Evolutionary conservation across 306 rosid genomes (phyloP).

Genomic region (Hippophae gyantsensis): DNA sequence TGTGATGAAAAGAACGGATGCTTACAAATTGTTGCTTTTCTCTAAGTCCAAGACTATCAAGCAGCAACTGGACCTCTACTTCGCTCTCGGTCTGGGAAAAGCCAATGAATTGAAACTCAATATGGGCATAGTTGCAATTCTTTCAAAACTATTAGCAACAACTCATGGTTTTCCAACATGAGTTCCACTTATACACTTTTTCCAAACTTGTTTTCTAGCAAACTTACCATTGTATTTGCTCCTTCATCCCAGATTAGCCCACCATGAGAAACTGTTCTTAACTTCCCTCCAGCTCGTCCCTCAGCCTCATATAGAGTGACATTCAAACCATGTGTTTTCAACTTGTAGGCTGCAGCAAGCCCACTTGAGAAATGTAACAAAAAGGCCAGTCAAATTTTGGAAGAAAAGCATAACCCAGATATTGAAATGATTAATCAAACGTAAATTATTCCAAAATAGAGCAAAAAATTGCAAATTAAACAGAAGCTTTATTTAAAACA

Average conservation of each 20-base stretch:
- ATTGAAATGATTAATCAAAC: neutral
- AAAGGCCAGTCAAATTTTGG: conserved; percentile 6
- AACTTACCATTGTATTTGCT: conserved; percentile 84
- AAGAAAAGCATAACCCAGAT: neutral
- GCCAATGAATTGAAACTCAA: conserved; percentile 10
- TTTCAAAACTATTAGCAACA: conserved; percentile 1
- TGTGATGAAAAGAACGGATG: neutral
- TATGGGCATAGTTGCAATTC: neutral
- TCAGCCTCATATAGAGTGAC: conserved; percentile 79
- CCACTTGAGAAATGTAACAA: conserved; percentile 43
- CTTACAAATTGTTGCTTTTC: conserved; percentile 89
- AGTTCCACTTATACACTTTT: conserved; percentile 1
- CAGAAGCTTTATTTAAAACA: too few species aligned
- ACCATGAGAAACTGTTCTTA: conserved; percentile 60
- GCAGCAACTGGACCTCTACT: conserved; percentile 55
- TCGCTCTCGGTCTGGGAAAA: conserved; percentile 66
- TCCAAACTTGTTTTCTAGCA: neutral
- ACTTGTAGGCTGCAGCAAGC: conserved; percentile 86
- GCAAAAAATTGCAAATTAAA: neutral
- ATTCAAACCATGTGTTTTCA: conserved; percentile 68
- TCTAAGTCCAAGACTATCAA: conserved; percentile 68
- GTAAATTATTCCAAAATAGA: neutral
- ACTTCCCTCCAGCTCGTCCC: conserved; percentile 81
- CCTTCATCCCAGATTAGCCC: conserved; percentile 92
- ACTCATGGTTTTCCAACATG: conserved; percentile 12